Evolutionary conservation across 805 yeast genomes (phyloP), one percentile per base, ranked within the genome.

Genomic region (Lipomyces kockii): DNA sequence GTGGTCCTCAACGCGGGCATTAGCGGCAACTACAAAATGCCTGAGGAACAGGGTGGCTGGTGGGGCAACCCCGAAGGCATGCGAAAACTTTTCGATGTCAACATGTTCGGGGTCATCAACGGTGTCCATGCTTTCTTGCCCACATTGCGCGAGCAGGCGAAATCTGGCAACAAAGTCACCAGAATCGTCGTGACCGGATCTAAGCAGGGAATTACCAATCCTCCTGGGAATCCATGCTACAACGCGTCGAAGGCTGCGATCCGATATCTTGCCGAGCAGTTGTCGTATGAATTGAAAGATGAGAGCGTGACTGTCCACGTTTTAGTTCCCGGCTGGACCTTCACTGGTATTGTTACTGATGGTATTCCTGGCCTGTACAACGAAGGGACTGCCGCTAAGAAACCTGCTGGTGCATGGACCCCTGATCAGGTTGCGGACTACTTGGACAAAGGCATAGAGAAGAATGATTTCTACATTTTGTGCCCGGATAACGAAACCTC

Each of bases 181-280:
- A 68, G 67, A 34, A 60, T 74, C 35, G 65, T 74, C 57, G 53
- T 74, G 39, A 74, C 76, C 25, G 76, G 75, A 25, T 74, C 76
- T 37, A 74, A 74, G 68, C 76, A 74, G 67, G 76, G 76, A 8
- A 74, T 74, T 69, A 74, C 76, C 57, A 74, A 74, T 65, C 76
- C 76, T 71, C 86, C 87, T 7, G 87, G 87, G 51, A 87, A 87
- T 63, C 82, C 84, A 20, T 84, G 84, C 59, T 85, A 85, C 75
- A 84, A 87, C 76, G 82, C 88, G 22, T 82, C 87, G 55, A 85
- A 85, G 75, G 84, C 86, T n/a, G 85, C 86, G 8, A 82, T 85
- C 58, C 60, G 83, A 80, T 70, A 83, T 2, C 84, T 84, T 72
- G 76, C 75, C 39, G 76, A 74, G 63, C 76, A 74, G 43, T 60